Conservation (phyloP, 2,329 filamentous ascomycete species). For the Zymoseptoria passerinii region DNA sequence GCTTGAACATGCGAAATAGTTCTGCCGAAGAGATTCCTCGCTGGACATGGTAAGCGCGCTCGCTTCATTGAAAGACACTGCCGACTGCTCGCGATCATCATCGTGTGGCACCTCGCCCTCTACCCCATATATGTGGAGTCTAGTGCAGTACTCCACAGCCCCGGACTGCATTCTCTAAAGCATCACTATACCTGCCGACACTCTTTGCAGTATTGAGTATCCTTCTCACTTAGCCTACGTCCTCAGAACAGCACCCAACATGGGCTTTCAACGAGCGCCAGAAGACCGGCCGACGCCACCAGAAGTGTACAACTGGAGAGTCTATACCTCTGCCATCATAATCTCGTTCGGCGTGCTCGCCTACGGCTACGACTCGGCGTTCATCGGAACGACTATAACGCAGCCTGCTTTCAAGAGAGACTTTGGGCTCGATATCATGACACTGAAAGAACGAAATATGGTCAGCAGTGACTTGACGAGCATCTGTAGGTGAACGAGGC, state of each 20-base stretch:
- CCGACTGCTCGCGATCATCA: too few relatives aligned
- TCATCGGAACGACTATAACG: slow-evolving; percentile 48
- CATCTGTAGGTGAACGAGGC: slow-evolving; percentile 24
- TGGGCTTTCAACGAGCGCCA: slow-evolving; percentile 39
- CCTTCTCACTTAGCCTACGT: neutral
- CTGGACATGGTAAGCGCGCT: too few relatives aligned
- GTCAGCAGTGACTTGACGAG: slow-evolving; percentile 43
- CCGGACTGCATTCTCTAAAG: neutral
- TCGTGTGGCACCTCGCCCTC: neutral
- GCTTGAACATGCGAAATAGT: too few relatives aligned
- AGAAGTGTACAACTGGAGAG: slow-evolving; percentile 48
- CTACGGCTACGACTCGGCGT: slow-evolving; percentile 48
- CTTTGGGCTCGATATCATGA: slow-evolving; percentile 32
- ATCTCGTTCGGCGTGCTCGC: slow-evolving; percentile 41
- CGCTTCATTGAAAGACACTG: too few relatives aligned
- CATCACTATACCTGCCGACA: neutral
- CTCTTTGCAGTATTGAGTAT: slow-evolving; percentile 4
- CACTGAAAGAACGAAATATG: slow-evolving; percentile 30
- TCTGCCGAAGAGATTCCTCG: too few relatives aligned
- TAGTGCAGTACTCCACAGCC: neutral
- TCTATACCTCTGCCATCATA: slow-evolving; percentile 43
- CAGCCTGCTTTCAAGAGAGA: slow-evolving; percentile 42
- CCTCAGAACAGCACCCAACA: slow-evolving; percentile 16
- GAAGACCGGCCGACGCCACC: slow-evolving; percentile 50
- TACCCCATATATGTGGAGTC: neutral